phyloP scores from a whole-genome alignment of 2,329 filamentous ascomycete species.

The Colletotrichum tofieldiae region DNA sequence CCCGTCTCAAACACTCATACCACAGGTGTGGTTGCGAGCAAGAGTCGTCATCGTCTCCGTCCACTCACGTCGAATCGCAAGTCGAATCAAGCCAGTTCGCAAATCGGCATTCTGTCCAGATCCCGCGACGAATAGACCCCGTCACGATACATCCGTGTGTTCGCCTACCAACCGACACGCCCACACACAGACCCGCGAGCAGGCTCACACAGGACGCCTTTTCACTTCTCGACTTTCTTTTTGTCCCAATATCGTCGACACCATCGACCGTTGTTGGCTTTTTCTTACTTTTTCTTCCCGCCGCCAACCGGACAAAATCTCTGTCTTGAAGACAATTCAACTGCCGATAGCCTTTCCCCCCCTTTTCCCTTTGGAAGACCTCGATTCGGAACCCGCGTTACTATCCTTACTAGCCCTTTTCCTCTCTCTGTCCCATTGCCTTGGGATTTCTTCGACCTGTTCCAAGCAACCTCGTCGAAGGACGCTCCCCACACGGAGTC shows the following conservation, averaged over 20 bases:
- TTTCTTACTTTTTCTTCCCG: conserved; percentile 21
- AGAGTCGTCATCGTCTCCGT: not conserved
- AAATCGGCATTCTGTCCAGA: not conserved
- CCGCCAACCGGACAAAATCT: conserved; percentile 11
- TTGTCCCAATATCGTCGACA: conserved; percentile 9
- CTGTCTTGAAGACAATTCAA: conserved; percentile 37
- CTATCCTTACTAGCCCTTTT: not conserved
- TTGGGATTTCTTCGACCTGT: conserved; percentile 1
- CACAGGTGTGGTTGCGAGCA: conserved; percentile 22
- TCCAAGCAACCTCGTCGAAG: conserved; percentile 18
- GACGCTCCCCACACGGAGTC: conserved; percentile 30
- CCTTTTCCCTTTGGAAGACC: not conserved
- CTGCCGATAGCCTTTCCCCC: not conserved
- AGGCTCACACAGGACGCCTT: conserved; percentile 8
- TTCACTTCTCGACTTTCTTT: conserved; percentile 41
- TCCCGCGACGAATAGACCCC: not conserved
- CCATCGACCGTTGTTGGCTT: conserved; percentile 13
- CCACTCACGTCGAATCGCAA: not conserved
- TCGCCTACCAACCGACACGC: conserved; percentile 7
- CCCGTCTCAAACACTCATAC: not conserved
- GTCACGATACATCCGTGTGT: conserved; percentile 7
- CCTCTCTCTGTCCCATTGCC: conserved; percentile 6
- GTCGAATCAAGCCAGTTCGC: not conserved
- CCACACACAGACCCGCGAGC: conserved; percentile 9
- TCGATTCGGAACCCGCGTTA: not conserved